A percentile compares a stretch with the other conserved stretches of the same genome.
Evolutionary conservation across 2,329 filamentous ascomycete species (phyloP).

Genomic region (Clathrospora elynae): DNA sequence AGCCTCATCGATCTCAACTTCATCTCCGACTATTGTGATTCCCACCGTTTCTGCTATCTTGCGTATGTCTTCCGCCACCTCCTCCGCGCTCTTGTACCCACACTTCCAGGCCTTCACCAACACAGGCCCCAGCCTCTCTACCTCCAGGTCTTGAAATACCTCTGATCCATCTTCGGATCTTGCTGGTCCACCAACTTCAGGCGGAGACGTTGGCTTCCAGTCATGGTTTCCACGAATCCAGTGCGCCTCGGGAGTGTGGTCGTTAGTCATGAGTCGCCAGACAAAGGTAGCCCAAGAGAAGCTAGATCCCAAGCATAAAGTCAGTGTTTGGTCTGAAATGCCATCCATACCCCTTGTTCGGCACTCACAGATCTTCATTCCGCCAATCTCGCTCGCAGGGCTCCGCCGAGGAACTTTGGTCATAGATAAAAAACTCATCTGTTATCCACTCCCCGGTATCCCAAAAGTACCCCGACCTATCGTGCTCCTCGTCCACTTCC

Average conservation of each 20-base stretch:
- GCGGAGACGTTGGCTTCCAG: constrained; percentile 5
- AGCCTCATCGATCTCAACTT: neutral
- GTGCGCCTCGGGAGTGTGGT: neutral
- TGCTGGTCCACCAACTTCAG: neutral
- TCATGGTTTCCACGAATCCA: neutral
- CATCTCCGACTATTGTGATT: constrained; percentile 6
- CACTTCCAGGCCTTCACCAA: constrained; percentile 13
- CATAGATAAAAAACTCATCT: no score
- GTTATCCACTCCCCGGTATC: no score
- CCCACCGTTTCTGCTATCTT: constrained; percentile 1
- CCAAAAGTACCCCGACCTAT: no score
- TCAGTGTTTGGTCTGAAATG: no score
- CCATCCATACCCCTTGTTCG: no score
- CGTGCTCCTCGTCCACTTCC: no score
- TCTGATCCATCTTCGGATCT: neutral
- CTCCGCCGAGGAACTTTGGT: no score
- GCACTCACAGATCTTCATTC: no score
- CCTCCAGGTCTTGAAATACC: constrained; percentile 8
- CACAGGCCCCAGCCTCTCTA: constrained; percentile 11
- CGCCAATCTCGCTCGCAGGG: no score
- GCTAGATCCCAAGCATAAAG: neutral
- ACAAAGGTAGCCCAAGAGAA: constrained; percentile 13
- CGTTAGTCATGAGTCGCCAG: constrained; percentile 12
- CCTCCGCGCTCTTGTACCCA: constrained; percentile 8
- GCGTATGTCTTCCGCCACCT: constrained; percentile 7